Percentiles rank a stretch among this genome's conserved stretches.
Evolutionary conservation across 2,329 filamentous ascomycete genomes (phyloP).

Genomic region (Sphaerulina musiva): DNA sequence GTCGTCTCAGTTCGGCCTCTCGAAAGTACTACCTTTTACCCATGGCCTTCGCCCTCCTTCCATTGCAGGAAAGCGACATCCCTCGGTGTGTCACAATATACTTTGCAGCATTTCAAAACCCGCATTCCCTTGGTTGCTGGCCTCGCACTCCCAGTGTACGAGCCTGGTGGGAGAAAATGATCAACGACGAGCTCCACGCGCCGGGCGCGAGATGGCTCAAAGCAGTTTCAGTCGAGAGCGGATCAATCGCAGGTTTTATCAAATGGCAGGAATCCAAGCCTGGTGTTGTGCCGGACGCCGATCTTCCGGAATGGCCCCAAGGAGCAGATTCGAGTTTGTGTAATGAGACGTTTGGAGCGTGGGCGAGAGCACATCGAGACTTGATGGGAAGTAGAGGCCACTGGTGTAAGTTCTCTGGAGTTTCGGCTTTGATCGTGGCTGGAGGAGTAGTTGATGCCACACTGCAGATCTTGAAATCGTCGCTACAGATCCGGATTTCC

Average conservation of each 20-base stretch:
- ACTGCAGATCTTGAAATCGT: conserved; percentile 29
- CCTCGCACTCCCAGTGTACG: conserved; percentile 22
- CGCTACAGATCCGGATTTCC: conserved; percentile 35
- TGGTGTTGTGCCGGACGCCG: conserved; percentile 14
- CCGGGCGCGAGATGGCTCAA: conserved; percentile 25
- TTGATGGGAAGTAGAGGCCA: conserved; percentile 26
- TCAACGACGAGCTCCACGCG: conserved; percentile 22
- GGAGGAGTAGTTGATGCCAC: neutral
- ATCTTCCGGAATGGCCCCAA: conserved; percentile 25
- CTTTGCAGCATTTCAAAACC: conserved; percentile 28
- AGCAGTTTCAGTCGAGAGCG: conserved; percentile 15
- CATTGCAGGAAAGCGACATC: conserved; percentile 20
- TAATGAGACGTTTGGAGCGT: conserved; percentile 27
- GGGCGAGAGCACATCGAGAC: conserved; percentile 21
- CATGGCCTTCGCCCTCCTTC: conserved; percentile 15
- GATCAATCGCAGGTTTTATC: conserved; percentile 21
- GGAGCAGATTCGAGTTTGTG: conserved; percentile 22
- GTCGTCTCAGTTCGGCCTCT: neutral
- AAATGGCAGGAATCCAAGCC: conserved; percentile 27
- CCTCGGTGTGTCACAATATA: conserved; percentile 23
- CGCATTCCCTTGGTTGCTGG: conserved; percentile 28
- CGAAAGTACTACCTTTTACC: no score
- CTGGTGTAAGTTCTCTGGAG: conserved; percentile 25
- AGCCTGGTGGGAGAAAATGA: conserved; percentile 26
- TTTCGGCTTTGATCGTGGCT: neutral